Base-by-base conservation (phyloP, 768 basidiomycete genomes). In the Hydnum rufescens region DNA sequence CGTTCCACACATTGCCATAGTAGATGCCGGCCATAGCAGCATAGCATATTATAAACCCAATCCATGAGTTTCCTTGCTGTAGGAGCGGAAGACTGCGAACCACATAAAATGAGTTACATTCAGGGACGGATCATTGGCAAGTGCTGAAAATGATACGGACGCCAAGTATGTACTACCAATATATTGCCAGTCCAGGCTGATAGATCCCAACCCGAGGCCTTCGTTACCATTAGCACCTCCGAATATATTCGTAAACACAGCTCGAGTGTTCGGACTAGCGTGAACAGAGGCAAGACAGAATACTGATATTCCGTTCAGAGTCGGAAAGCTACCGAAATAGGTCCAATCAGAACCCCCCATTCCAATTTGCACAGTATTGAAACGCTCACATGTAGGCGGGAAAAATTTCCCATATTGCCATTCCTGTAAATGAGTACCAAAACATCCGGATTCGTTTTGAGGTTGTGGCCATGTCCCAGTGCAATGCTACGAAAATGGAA, bases 121-220 rank as follows among this genome's bases (percentile, higher is more conserved):
- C n/a, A n/a, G n/a, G n/a, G n/a, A n/a, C n/a, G n/a, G 13, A 32
- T 4, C n/a, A 32, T 46, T 32, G 6, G 42, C 13, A 25, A n/a
- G 4, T 8, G 32, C 22, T 32, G 1, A 32, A 51, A 36, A 25
- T 8, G 31, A 8, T 18, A 51, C 58, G 18, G 39, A 73, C 74
- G 30, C 22, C 47, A 58, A 62, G 19, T 36, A 62, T 58, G 28
- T 32, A 16, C 75, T 74, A 0, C 71, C 71, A 55, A 78, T 75
- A 57, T 77, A 77, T 55, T 77, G 75, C 77, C 77, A 82, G 58
- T 81, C 80, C 44, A 81, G 71, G n/a, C 74, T 74, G 39, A 82
- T 53, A 31, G 72, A 74, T 36, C 76, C 52, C 19, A 81, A 58
- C 0, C 80, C 79, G 36, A 82, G 66, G 0, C 78, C 80, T 61